Percentiles rank a stretch among this genome's conserved stretches.
phyloP scores from a whole-genome alignment of 345 rosid genomes.

The Mangifera indica region DNA sequence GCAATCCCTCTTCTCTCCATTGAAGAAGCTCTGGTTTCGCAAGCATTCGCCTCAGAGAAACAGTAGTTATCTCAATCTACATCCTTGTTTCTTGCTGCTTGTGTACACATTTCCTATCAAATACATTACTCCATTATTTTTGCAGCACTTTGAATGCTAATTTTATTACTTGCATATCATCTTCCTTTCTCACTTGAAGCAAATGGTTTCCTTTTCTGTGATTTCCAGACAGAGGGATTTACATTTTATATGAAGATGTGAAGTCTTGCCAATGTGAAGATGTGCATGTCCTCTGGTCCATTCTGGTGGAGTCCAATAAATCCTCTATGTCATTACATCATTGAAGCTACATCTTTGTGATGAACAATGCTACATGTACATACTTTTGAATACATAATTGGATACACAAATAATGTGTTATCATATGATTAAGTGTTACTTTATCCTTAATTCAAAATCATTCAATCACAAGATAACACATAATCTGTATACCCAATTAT shows the following conservation, averaged over 20 bases:
- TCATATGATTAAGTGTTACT: too few relatives aligned
- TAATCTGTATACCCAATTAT: too few relatives aligned
- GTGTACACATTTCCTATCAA: background rate
- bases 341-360: constrained; percentile 14
- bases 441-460: too few relatives aligned
- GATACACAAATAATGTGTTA: too few relatives aligned
- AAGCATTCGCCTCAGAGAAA: constrained; percentile 27
- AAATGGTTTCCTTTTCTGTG: background rate
- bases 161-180: too few relatives aligned
- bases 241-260: constrained; percentile 85
- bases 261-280: constrained; percentile 88
- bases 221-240: constrained; percentile 70
- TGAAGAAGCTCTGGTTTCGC: constrained; percentile 45
- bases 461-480: too few relatives aligned
- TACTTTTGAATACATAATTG: too few relatives aligned
- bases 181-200: background rate
- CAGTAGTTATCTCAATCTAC: constrained; percentile 18
- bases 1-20: constrained; percentile 33
- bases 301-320: constrained; percentile 75
- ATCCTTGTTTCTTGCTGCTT: background rate
- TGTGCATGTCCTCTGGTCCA: constrained; percentile 89
- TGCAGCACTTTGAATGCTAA: background rate
- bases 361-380: too few relatives aligned
- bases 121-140: too few relatives aligned
- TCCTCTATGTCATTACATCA: constrained; percentile 46